These are phyloP conservation scores for Cladochytrium replicatum DNA, from an alignment of 192 early-diverging fungal species.

Conservation along the genomic window DNA sequence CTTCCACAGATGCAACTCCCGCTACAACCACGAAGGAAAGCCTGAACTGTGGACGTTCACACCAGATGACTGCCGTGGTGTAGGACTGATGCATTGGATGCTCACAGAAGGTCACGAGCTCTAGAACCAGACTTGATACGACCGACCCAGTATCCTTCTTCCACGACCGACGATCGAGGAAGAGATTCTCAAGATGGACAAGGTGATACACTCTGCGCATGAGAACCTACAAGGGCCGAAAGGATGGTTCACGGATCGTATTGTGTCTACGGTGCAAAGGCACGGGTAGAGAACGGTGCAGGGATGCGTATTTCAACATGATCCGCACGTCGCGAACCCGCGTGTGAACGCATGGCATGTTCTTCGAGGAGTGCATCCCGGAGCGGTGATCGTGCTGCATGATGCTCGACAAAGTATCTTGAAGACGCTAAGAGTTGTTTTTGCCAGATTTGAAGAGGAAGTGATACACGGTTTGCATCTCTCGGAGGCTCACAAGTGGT, in stretches of 20 bases:
- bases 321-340: slow-evolving; percentile 9
- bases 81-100: too few species aligned
- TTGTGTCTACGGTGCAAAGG: slow-evolving; percentile 6
- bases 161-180: slow-evolving; percentile 2
- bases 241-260: slow-evolving; percentile 14
- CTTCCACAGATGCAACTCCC: too few species aligned
- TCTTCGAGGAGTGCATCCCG: slow-evolving; percentile 9
- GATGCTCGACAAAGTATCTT: slow-evolving; percentile 11
- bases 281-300: slow-evolving; percentile 11
- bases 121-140: slow-evolving; percentile 15
- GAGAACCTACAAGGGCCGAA: slow-evolving; percentile 9
- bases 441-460: slow-evolving; percentile 8
- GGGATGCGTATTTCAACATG: slow-evolving; percentile 16
- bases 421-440: slow-evolving; percentile 13
- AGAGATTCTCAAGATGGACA: slow-evolving; percentile 11
- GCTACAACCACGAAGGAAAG: too few species aligned
- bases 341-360: slow-evolving; percentile 18
- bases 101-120: slow-evolving; percentile 20
- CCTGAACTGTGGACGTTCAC: too few species aligned
- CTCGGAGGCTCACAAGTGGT: too few species aligned
- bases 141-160: slow-evolving; percentile 14
- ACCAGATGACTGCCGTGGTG: too few species aligned
- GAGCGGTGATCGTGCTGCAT: slow-evolving; percentile 17
- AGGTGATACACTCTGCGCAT: slow-evolving; percentile 2
- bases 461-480: too few species aligned